Evolutionary conservation across 1,139 yeast species (phyloP).

Genomic region (Magnusiomyces suaveolens): DNA sequence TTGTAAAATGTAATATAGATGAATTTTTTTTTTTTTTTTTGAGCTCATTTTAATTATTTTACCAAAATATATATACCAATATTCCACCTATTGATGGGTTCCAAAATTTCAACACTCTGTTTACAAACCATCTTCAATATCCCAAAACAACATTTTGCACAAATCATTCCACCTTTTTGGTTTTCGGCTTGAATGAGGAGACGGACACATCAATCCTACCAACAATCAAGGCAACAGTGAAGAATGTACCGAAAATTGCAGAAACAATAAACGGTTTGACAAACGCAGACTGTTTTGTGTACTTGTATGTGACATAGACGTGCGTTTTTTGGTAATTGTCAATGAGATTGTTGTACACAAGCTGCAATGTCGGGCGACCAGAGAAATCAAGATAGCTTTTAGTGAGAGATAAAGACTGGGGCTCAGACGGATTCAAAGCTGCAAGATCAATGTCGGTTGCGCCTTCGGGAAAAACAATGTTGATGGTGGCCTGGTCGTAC

Average conservation of each 20-base stretch:
- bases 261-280: constrained; percentile 62
- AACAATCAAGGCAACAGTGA: constrained; percentile 49
- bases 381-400: constrained; percentile 57
- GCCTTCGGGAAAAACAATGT: constrained; percentile 80
- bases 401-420: constrained; percentile 33
- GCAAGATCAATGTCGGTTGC: constrained; percentile 37
- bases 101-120: neutral
- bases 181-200: constrained; percentile 3
- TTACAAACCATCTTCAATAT: neutral
- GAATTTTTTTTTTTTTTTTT: neutral
- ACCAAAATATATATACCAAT: neutral
- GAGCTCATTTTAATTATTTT: too few relatives aligned
- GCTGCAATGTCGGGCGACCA: constrained; percentile 74
- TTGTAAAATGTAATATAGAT: constrained; percentile 26
- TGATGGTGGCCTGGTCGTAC: constrained; percentile 53
- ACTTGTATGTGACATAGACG: constrained; percentile 54
- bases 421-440: constrained; percentile 27
- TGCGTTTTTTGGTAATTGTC: constrained; percentile 58
- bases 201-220: constrained; percentile 34
- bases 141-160: neutral
- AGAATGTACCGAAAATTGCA: constrained; percentile 51
- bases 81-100: too few relatives aligned
- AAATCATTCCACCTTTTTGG: constrained; percentile 3
- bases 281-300: constrained; percentile 44
- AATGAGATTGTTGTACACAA: constrained; percentile 52